Evolutionary conservation across 2,329 filamentous ascomycete genomes (phyloP).

Genomic region (Elsinoe fawcettii): DNA sequence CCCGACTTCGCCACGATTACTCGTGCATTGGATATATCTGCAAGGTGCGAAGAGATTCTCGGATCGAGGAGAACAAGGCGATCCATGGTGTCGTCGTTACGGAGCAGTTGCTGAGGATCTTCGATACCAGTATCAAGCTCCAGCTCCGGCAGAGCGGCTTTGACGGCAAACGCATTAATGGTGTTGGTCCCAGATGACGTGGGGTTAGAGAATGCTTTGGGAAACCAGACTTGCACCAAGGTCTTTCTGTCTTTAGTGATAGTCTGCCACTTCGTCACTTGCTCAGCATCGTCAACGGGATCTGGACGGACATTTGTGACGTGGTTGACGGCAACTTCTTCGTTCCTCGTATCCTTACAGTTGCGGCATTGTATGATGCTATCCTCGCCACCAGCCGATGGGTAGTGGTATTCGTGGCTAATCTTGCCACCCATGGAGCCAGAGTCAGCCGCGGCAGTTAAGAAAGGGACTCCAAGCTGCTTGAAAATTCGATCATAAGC

Average conservation of each 20-base stretch:
- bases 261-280: slow-evolving; percentile 49
- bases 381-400: slow-evolving; percentile 74
- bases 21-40: not conserved
- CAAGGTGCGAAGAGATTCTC: slow-evolving; percentile 15
- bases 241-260: slow-evolving; percentile 60
- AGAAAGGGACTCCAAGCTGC: slow-evolving; percentile 72
- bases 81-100: slow-evolving; percentile 15
- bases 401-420: slow-evolving; percentile 91
- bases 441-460: slow-evolving; percentile 83
- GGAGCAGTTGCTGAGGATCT: not conserved
- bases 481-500: slow-evolving; percentile 73
- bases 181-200: slow-evolving; percentile 26
- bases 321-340: slow-evolving; percentile 54
- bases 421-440: slow-evolving; percentile 92
- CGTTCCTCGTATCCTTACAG: slow-evolving; percentile 75
- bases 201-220: slow-evolving; percentile 27
- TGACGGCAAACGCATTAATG: slow-evolving; percentile 57
- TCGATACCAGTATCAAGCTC: slow-evolving; percentile 43
- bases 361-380: slow-evolving; percentile 64
- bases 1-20: slow-evolving; percentile 1
- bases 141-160: slow-evolving; percentile 56
- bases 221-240: slow-evolving; percentile 64
- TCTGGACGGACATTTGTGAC: not conserved
- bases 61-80: slow-evolving; percentile 23
- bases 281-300: not conserved